These are phyloP conservation scores for Vigna trinervia DNA, from an alignment of 306 rosid species.

Conservation along the genomic window DNA sequence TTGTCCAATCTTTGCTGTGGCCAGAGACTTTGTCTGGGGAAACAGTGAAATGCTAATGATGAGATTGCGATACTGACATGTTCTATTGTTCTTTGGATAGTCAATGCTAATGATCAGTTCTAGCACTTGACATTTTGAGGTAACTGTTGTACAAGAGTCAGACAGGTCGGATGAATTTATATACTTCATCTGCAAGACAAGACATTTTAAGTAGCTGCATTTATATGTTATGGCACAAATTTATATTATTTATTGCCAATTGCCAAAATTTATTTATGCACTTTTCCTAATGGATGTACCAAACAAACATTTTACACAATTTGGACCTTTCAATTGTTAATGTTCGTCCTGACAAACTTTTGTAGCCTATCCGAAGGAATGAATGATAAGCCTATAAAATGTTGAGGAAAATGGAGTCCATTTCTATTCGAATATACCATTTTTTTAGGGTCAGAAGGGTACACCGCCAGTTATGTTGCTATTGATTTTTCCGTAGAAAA, in stretches of 20 bases:
- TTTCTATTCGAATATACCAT: no score
- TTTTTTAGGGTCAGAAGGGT: not conserved
- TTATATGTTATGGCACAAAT: not conserved
- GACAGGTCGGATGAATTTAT: not conserved
- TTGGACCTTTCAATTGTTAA: not conserved
- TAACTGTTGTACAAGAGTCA: not conserved
- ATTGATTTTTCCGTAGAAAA: no score
- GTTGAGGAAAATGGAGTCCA: no score
- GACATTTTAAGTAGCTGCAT: not conserved
- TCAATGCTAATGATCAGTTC: slow-evolving; percentile 7
- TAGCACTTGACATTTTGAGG: not conserved
- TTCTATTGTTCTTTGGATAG: not conserved
- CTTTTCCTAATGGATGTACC: no score
- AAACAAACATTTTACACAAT: no score
- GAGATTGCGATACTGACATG: not conserved
- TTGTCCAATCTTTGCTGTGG: not conserved
- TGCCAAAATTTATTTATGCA: not conserved
- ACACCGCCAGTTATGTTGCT: not conserved
- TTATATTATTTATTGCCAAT: not conserved
- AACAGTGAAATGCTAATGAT: not conserved
- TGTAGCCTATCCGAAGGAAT: not conserved
- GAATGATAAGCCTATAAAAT: not conserved
- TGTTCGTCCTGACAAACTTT: not conserved
- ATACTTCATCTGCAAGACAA: not conserved
- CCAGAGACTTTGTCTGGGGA: slow-evolving; percentile 2